Conservation (phyloP, 1,284 basidiomycete species). For the Moesziomyces sp. region DNA sequence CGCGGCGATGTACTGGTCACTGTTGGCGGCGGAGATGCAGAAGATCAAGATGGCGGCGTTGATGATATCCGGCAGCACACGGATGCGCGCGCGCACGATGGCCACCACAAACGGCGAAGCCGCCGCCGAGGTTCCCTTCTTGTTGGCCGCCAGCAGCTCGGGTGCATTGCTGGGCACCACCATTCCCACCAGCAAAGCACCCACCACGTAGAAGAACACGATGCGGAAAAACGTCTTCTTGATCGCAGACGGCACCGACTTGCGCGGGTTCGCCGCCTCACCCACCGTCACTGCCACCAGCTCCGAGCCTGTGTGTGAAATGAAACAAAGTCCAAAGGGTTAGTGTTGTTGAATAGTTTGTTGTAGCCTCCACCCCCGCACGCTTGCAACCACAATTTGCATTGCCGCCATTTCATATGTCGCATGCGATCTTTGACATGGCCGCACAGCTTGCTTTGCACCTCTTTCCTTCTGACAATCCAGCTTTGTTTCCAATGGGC, state of each 20-base stretch:
- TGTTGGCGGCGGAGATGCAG: conserved; percentile 70
- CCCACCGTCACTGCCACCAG: conserved; percentile 70
- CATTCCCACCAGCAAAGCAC: conserved; percentile 70
- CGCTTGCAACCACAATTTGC: no score
- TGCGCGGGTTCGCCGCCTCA: conserved; percentile 72
- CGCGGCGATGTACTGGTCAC: conserved; percentile 71
- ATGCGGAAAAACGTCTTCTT: conserved; percentile 73
- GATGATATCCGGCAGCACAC: conserved; percentile 74
- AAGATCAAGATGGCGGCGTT: conserved; percentile 69
- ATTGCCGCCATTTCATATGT: no score
- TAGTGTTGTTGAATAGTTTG: no score
- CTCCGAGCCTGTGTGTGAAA: conserved; percentile 71
- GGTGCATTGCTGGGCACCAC: conserved; percentile 55
- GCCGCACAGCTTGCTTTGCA: no score
- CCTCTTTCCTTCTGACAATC: no score
- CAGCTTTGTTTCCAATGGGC: no score
- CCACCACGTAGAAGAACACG: conserved; percentile 75
- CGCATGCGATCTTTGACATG: no score
- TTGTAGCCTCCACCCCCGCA: no score
- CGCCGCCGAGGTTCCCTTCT: conserved; percentile 60
- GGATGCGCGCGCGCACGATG: conserved; percentile 77
- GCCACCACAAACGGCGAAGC: conserved; percentile 83
- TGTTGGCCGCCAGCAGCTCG: conserved; percentile 34
- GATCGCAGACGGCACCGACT: conserved; percentile 74
- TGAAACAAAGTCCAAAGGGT: no score